phyloP scores from a whole-genome alignment of 768 basidiomycete genomes.

The Leccinum ochraceum region DNA sequence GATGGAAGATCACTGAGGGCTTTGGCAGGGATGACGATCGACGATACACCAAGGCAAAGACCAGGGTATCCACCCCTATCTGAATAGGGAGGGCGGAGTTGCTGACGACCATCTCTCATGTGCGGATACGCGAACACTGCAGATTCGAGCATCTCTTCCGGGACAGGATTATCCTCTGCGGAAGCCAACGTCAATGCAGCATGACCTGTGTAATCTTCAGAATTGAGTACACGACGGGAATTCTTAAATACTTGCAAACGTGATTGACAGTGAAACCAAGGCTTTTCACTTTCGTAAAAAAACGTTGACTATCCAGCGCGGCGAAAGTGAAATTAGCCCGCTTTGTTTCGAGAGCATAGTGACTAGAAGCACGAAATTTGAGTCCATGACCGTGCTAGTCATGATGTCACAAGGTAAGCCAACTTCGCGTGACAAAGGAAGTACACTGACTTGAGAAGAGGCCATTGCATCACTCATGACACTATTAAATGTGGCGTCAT shows the following conservation, averaged over 20 bases:
- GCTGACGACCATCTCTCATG: conserved; percentile 2
- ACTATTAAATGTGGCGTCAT: background rate
- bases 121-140: background rate
- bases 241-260: background rate
- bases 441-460: background rate
- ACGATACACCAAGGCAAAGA: background rate
- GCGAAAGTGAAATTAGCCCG: background rate
- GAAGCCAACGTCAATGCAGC: conserved; percentile 1
- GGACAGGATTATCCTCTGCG: conserved; percentile 3
- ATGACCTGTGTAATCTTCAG: background rate
- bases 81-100: conserved; percentile 1
- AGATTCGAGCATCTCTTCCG: conserved; percentile 2
- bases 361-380: background rate
- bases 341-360: background rate
- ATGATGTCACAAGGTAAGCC: background rate
- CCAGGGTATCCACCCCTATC: conserved; percentile 1
- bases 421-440: background rate
- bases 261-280: background rate
- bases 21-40: background rate
- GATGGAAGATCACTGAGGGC: background rate
- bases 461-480: background rate
- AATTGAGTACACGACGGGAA: background rate
- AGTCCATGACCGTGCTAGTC: background rate
- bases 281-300: background rate
- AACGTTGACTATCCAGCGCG: background rate